Conservation (phyloP, 768 basidiomycete species). For the Phallus indusiatus region DNA sequence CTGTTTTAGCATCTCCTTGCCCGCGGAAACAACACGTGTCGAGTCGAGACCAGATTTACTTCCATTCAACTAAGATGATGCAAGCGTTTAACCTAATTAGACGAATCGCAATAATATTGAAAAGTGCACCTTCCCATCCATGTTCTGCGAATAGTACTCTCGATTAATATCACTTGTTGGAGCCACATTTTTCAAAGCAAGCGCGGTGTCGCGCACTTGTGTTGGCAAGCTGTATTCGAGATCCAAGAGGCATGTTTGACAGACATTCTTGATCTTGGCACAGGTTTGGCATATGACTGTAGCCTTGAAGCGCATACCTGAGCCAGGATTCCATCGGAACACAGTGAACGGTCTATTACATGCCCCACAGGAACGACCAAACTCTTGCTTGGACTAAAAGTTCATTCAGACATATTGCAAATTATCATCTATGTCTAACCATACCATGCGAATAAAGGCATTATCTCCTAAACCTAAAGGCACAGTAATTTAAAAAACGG, state of each 20-base stretch:
- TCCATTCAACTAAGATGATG: conserved; percentile 50
- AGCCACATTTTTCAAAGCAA: conserved; percentile 76
- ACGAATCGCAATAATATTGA: neutral
- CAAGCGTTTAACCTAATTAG: conserved; percentile 2
- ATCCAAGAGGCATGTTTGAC: conserved; percentile 95
- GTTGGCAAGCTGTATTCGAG: conserved; percentile 94
- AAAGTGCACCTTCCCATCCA: conserved; percentile 68
- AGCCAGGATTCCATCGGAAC: conserved; percentile 97
- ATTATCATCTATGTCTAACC: conserved; percentile 14
- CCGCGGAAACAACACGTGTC: conserved; percentile 60
- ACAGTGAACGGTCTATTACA: conserved; percentile 95
- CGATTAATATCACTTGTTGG: conserved; percentile 97
- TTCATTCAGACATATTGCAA: neutral
- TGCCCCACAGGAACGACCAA: conserved; percentile 91
- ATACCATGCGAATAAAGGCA: conserved; percentile 91
- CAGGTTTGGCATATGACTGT: conserved; percentile 97
- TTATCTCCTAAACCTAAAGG: conserved; percentile 70
- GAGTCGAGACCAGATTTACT: conserved; percentile 55
- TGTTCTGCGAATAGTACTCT: conserved; percentile 89
- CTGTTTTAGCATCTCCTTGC: conserved; percentile 95
- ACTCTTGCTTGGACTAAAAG: conserved; percentile 88
- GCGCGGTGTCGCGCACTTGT: conserved; percentile 93
- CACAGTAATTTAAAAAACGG: conserved; percentile 5
- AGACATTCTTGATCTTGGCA: conserved; percentile 92
- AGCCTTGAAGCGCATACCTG: conserved; percentile 89